phyloP scores from a whole-genome alignment of 768 basidiomycete species.

The Boletales sp. region DNA sequence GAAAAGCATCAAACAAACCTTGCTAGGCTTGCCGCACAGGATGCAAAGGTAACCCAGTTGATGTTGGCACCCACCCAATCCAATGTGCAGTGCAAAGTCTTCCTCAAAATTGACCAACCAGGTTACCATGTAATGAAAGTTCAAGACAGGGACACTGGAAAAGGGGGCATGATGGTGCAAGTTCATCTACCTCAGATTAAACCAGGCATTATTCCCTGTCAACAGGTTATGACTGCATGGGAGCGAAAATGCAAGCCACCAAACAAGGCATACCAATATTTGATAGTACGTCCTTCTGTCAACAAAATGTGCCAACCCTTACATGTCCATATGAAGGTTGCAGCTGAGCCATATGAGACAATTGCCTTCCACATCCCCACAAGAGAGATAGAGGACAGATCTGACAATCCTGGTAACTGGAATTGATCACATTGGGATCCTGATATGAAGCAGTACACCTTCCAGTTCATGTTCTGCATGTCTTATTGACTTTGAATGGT shows the following conservation, averaged over 20 bases:
- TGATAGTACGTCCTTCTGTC: conserved; percentile 66
- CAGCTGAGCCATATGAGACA: conserved; percentile 99
- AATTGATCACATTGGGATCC: conserved; percentile 99
- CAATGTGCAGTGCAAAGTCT: conserved; percentile 85
- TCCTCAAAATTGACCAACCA: conserved; percentile 95
- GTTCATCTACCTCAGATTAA: conserved; percentile 95
- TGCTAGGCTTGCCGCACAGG: conserved; percentile 93
- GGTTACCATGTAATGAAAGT: conserved; percentile 97
- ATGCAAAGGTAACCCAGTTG: conserved; percentile 89
- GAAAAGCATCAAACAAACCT: conserved; percentile 98
- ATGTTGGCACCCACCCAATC: conserved; percentile 83
- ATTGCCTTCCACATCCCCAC: conserved; percentile 99
- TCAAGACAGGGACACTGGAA: conserved; percentile 82
- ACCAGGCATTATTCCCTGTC: conserved; percentile 73
- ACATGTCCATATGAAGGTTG: conserved; percentile 62
- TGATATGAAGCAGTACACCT: conserved; percentile 96
- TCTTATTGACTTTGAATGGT: conserved; percentile 23
- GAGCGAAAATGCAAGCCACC: conserved; percentile 94
- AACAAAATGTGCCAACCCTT: conserved; percentile 22
- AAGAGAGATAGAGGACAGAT: conserved; percentile 93
- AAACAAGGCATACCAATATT: conserved; percentile 95
- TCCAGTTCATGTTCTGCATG: conserved; percentile 93
- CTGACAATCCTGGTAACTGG: conserved; percentile 86
- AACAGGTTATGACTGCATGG: conserved; percentile 96
- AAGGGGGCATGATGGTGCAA: conserved; percentile 97